These are phyloP conservation scores for Ustanciosporium gigantosporum DNA, from an alignment of 1,284 basidiomycete genomes.

Conservation along the genomic window DNA sequence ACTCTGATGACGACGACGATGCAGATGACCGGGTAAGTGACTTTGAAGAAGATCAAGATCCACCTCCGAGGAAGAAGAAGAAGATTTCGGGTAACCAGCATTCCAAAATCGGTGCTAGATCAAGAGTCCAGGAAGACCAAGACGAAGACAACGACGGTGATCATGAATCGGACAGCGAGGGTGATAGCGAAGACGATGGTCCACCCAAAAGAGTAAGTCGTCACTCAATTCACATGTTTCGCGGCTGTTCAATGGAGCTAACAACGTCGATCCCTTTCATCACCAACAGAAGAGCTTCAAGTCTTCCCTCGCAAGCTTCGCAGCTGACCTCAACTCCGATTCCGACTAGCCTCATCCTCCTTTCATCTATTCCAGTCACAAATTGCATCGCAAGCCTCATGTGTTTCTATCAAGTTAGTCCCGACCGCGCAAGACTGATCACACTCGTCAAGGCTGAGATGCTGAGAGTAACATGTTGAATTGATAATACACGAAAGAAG, in stretches of 20 bases:
- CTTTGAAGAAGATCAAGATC: conserved; percentile 8
- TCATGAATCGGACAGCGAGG: conserved; percentile 10
- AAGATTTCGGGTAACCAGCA: neutral
- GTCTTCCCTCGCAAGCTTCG: conserved; percentile 35
- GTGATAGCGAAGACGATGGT: conserved; percentile 23
- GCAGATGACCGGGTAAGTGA: conserved; percentile 12
- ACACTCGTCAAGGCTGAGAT: too few species aligned
- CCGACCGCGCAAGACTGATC: too few species aligned
- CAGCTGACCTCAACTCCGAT: conserved; percentile 34
- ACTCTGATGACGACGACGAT: neutral
- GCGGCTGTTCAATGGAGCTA: neutral
- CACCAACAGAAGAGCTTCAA: conserved; percentile 29
- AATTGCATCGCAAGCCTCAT: too few species aligned
- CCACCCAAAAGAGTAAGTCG: conserved; percentile 12
- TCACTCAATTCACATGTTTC: neutral
- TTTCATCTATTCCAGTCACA: too few species aligned
- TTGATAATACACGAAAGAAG: too few species aligned
- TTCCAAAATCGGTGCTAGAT: too few species aligned
- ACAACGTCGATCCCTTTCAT: too few species aligned
- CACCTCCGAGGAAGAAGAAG: neutral
- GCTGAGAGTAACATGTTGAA: too few species aligned
- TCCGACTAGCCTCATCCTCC: too few species aligned
- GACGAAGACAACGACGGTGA: neutral
- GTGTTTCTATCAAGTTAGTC: too few species aligned
- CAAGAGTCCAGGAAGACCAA: too few species aligned